Evolutionary conservation across 768 basidiomycete genomes (phyloP).

Genomic region (Leccinum subtestaceum): DNA sequence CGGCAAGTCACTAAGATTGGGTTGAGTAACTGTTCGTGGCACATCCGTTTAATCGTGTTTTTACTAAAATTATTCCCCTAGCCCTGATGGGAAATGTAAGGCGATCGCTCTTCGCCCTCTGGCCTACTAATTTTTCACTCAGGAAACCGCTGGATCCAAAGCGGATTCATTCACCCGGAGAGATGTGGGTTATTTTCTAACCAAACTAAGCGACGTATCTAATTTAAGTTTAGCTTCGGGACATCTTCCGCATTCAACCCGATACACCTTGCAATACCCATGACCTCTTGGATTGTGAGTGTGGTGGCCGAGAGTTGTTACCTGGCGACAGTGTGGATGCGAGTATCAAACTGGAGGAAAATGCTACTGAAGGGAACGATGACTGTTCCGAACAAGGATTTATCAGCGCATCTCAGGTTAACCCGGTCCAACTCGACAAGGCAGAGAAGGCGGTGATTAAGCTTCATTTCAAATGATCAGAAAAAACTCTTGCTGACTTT

Average conservation of each 20-base stretch:
- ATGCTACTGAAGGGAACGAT: conserved; percentile 28
- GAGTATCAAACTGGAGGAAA: conserved; percentile 23
- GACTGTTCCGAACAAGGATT: conserved; percentile 46
- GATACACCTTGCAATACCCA: conserved; percentile 88
- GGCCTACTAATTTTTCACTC: conserved; percentile 11
- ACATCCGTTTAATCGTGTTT: conserved; percentile 3
- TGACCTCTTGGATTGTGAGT: conserved; percentile 82
- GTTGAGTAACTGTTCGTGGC: conserved; percentile 72
- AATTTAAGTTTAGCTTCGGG: conserved; percentile 60
- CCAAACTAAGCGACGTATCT: conserved; percentile 1
- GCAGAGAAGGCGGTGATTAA: conserved; percentile 51
- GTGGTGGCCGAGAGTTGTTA: conserved; percentile 36
- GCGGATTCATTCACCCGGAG: conserved; percentile 84
- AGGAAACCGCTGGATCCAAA: conserved; percentile 55
- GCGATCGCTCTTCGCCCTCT: background rate
- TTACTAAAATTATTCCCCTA: conserved; percentile 28
- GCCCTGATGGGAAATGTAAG: conserved; percentile 71
- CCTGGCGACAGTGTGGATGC: background rate
- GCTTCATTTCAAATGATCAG: background rate
- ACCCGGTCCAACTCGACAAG: conserved; percentile 41
- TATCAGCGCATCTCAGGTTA: conserved; percentile 62
- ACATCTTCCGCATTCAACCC: conserved; percentile 86
- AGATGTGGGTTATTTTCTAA: conserved; percentile 54
- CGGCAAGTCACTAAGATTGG: conserved; percentile 94
- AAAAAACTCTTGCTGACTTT: conserved; percentile 3